These are phyloP conservation scores for Pisolithus tinctorius DNA, from an alignment of 768 basidiomycete genomes.

Conservation along the genomic window DNA sequence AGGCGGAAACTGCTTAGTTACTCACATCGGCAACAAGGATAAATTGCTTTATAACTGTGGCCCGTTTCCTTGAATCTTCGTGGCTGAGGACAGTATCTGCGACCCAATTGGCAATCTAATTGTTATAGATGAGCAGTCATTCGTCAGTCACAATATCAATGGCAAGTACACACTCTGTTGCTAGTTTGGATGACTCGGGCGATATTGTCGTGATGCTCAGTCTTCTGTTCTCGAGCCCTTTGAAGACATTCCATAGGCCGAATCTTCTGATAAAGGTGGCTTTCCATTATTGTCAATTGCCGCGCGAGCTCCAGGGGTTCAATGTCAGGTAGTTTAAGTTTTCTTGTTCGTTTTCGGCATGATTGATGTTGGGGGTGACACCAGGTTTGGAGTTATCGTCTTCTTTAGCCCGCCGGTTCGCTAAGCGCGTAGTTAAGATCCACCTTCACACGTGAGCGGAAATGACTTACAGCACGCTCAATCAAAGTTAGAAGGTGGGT, in stretches of 20 bases:
- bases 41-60: conserved; percentile 78
- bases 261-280: conserved; percentile 79
- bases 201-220: conserved; percentile 76
- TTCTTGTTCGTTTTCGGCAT: conserved; percentile 63
- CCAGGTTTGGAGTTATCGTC: conserved; percentile 46
- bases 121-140: conserved; percentile 1
- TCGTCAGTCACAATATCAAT: background rate
- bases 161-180: conserved; percentile 54
- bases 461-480: conserved; percentile 65
- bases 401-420: conserved; percentile 54
- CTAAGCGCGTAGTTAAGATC: conserved; percentile 11
- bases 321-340: conserved; percentile 78
- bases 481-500: conserved; percentile 70
- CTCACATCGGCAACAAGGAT: conserved; percentile 88
- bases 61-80: conserved; percentile 81
- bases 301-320: conserved; percentile 87
- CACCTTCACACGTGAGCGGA: background rate
- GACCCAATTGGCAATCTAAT: conserved; percentile 89
- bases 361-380: conserved; percentile 70
- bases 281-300: conserved; percentile 90
- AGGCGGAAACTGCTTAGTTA: conserved; percentile 5
- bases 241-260: conserved; percentile 86
- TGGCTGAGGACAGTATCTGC: conserved; percentile 74
- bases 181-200: conserved; percentile 81
- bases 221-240: conserved; percentile 70